Conservation (phyloP, 495 filamentous ascomycete genomes). For the Penicillium taxi region DNA sequence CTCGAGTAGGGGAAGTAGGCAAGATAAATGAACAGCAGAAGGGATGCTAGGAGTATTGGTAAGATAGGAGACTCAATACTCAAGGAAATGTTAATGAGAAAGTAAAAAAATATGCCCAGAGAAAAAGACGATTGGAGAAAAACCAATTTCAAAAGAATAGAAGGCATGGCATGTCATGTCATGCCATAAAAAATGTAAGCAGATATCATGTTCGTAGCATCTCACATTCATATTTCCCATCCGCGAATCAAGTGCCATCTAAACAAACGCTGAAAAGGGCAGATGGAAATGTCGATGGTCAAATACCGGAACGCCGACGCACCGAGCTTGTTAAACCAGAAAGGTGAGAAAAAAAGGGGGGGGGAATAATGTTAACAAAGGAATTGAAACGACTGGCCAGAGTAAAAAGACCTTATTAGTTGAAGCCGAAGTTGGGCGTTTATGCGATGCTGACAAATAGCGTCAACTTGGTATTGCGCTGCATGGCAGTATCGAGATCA, state of each 20-base stretch:
- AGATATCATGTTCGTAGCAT: too few species aligned
- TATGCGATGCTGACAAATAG: constrained; percentile 60
- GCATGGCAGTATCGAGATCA: constrained; percentile 71
- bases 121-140: too few species aligned
- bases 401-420: constrained; percentile 4
- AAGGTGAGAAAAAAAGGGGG: constrained; percentile 14
- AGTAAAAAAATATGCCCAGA: not conserved
- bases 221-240: too few species aligned
- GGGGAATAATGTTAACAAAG: not conserved
- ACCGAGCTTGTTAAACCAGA: constrained; percentile 3
- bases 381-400: not conserved
- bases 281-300: not conserved
- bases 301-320: not conserved
- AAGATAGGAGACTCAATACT: too few species aligned
- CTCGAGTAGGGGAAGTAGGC: not conserved
- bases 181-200: too few species aligned
- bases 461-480: constrained; percentile 78
- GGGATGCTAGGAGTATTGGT: not conserved
- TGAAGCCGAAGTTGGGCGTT: constrained; percentile 1
- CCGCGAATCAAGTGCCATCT: too few species aligned
- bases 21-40: not conserved
- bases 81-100: not conserved
- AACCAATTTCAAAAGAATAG: too few species aligned
- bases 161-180: too few species aligned
- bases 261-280: too few species aligned